These are phyloP conservation scores for Sporothrix globosa DNA, from an alignment of 2,329 filamentous ascomycete genomes.

Conservation along the genomic window DNA sequence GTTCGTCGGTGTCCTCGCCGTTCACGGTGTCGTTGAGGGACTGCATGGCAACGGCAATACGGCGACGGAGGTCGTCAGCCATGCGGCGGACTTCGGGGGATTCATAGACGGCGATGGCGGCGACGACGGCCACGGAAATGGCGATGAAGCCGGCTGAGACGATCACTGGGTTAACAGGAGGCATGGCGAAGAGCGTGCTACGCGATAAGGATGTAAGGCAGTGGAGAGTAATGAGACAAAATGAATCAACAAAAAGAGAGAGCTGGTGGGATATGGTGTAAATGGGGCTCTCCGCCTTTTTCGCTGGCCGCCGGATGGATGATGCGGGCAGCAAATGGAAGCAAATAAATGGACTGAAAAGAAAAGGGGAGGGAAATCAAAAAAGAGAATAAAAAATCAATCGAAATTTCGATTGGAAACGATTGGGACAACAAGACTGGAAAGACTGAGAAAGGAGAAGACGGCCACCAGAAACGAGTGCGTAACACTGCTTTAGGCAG, in stretches of 20 bases:
- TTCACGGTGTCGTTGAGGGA: slow-evolving; percentile 61
- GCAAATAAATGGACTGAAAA: background rate
- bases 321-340: slow-evolving; percentile 11
- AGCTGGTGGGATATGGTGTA: background rate
- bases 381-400: background rate
- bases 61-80: slow-evolving; percentile 63
- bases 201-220: background rate
- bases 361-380: background rate
- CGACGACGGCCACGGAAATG: slow-evolving; percentile 60
- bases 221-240: background rate
- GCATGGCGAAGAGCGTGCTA: slow-evolving; percentile 47
- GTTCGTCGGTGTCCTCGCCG: slow-evolving; percentile 39
- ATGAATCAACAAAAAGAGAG: background rate
- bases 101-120: slow-evolving; percentile 65
- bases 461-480: background rate
- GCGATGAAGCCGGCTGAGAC: slow-evolving; percentile 62
- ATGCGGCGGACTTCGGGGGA: slow-evolving; percentile 65
- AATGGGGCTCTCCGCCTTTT: slow-evolving; percentile 11
- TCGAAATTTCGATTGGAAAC: background rate
- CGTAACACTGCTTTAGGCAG: slow-evolving; percentile 26
- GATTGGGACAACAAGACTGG: too few species aligned
- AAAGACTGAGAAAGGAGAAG: background rate
- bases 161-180: slow-evolving; percentile 58
- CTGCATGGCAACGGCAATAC: slow-evolving; percentile 63
- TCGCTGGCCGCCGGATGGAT: background rate